Percentiles rank a stretch among this genome's conserved stretches.
Conservation (phyloP, 2,329 filamentous ascomycete genomes). For the Gaeumannomyces sp. region DNA sequence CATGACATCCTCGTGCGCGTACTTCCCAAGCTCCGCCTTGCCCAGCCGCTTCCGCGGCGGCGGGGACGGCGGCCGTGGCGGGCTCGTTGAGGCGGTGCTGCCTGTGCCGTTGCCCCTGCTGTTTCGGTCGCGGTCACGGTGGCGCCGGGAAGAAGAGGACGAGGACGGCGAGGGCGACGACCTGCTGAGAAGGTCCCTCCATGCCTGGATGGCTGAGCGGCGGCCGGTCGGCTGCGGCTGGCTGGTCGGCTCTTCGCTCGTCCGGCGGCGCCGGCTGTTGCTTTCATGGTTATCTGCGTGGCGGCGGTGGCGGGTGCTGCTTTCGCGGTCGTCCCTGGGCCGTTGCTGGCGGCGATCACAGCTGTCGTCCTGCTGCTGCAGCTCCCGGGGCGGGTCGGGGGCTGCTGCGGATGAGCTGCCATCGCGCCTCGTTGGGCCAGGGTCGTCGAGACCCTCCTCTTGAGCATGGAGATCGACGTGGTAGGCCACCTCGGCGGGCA, state of each 20-base stretch:
- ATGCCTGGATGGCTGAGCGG: slow-evolving; percentile 20
- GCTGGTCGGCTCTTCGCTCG: not conserved
- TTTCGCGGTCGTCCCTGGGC: not conserved
- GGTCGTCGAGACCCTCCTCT: slow-evolving; percentile 6
- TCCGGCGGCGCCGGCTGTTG: not conserved
- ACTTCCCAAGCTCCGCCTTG: slow-evolving; percentile 62
- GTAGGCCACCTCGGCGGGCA: slow-evolving; percentile 44
- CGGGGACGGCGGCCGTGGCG: not conserved
- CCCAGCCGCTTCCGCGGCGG: slow-evolving; percentile 20
- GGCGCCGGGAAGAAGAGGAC: slow-evolving; percentile 4
- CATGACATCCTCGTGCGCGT: slow-evolving; percentile 70
- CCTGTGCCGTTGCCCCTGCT: not conserved
- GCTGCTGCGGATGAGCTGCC: slow-evolving; percentile 10
- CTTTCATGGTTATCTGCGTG: not conserved
- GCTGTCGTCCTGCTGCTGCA: not conserved
- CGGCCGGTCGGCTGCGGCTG: not conserved
- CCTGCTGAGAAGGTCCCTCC: slow-evolving; percentile 24
- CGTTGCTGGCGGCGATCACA: not conserved
- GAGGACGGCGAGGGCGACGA: slow-evolving; percentile 9
- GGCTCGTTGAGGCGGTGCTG: slow-evolving; percentile 3
- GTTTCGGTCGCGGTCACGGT: not conserved
- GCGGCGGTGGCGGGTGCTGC: not conserved
- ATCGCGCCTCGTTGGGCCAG: not conserved
- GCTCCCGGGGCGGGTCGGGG: not conserved
- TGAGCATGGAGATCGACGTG: slow-evolving; percentile 55